Base-by-base conservation (phyloP, 306 rosid genomes). In the Fagus sylvatica region DNA sequence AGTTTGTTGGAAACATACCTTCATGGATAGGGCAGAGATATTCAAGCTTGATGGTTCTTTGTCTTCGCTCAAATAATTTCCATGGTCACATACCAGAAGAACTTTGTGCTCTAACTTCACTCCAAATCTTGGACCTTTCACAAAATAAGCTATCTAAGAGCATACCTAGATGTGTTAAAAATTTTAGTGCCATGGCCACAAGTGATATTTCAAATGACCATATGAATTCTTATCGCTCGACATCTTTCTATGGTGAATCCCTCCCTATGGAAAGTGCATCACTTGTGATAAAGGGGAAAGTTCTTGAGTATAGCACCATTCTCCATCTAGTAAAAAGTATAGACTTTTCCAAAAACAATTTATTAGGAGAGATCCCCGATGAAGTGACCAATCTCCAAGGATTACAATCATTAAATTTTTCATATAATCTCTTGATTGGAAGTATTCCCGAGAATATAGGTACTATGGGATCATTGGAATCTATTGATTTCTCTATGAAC, bases 1-100 rank as follows among this genome's bases (percentile, higher is more conserved):
- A 72, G 32, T 51, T 82, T 5, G 12, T n/a, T 0, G 85, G 87
- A 40, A 78, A 7, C 9, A 69, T 83, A 16, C 80, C 83, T 43
- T 53, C 2, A 17, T 78, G 86, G 83, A 37, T 76, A 0, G 76
- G 53, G 36, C 5, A 33, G 8, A 46, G 11, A 46, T 46, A 13
- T 10, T 46, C 51, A 46, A 46, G 51, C 7, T 33, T 69, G 8
- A 57, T 37, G 69, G 7, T 67, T 69, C 80, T 82, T 6, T 4
- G 17, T 32, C 69, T 81, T 55, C 80, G 74, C 34, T 76, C 84
- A 8, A 81, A 76, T 8, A 28, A 40, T 5, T 53, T 75, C n/a
- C 19, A 13, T 1, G 80, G 84, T 10, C 17, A 13, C n/a, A 39
- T 80, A 11, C 80, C 80, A 12, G 0, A 22, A 2, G 80, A 80